These are phyloP conservation scores for Henckelia pumila DNA, from an alignment of 257 asterid genomes.

Conservation along the genomic window DNA sequence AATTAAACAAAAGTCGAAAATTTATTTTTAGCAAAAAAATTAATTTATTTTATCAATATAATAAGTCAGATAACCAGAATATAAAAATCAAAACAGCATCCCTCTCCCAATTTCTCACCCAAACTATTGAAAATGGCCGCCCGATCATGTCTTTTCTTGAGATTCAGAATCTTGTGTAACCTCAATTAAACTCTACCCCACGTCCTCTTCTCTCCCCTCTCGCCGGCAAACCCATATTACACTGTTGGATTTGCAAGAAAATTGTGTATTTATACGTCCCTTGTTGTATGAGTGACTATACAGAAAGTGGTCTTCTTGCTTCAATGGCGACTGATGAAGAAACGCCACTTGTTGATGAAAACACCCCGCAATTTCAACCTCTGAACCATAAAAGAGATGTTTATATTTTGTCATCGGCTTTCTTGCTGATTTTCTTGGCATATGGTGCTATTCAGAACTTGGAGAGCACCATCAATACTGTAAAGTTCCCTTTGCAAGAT, in stretches of 20 bases:
- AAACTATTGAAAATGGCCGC: conserved; percentile 26
- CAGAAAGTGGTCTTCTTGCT: conserved; percentile 20
- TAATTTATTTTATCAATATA: no score
- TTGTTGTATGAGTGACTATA: conserved; percentile 15
- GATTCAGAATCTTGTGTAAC: conserved; percentile 42
- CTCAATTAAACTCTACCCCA: conserved; percentile 12
- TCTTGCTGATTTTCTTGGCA: conserved; percentile 82
- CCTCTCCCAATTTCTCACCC: conserved; percentile 11
- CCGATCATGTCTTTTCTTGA: conserved; percentile 24
- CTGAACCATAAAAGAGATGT: conserved; percentile 68
- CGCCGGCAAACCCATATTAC: conserved; percentile 36
- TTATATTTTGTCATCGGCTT: conserved; percentile 70
- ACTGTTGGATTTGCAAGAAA: not conserved
- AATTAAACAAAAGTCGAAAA: no score
- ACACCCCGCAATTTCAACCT: conserved; percentile 24
- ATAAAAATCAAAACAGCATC: not conserved
- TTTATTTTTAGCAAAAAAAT: not conserved
- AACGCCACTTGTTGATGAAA: conserved; percentile 45
- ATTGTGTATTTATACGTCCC: conserved; percentile 19
- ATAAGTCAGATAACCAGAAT: not conserved
- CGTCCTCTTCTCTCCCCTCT: conserved; percentile 25
- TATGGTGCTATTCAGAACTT: conserved; percentile 97
- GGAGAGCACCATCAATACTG: conserved; percentile 89
- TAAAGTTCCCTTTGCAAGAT: conserved; percentile 19
- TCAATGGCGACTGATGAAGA: conserved; percentile 75